These are phyloP conservation scores for Ramichloridium luteum DNA, from an alignment of 2,329 filamentous ascomycete genomes.

Conservation along the genomic window DNA sequence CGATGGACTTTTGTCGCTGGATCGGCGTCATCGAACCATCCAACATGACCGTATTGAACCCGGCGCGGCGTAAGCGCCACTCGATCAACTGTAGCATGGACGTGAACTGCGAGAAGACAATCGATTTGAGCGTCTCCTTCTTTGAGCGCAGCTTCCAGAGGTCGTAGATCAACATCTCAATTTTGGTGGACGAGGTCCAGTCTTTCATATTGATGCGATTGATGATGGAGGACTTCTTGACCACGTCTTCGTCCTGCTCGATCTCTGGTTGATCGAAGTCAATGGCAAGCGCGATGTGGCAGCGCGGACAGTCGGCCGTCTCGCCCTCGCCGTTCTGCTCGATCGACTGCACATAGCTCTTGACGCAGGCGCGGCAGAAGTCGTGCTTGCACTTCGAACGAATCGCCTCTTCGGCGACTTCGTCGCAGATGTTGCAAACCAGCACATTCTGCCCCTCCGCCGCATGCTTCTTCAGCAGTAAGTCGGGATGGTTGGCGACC, in stretches of 20 bases:
- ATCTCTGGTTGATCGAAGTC: conserved; percentile 93
- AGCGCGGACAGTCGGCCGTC: conserved; percentile 73
- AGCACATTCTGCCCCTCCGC: conserved; percentile 81
- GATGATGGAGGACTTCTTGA: conserved; percentile 96
- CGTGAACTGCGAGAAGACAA: conserved; percentile 95
- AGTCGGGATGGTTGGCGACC: conserved; percentile 88
- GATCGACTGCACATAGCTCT: conserved; percentile 67
- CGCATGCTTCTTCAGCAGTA: conserved; percentile 78
- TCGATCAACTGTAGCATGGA: conserved; percentile 95
- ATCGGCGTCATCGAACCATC: conserved; percentile 95
- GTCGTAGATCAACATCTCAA: conserved; percentile 90
- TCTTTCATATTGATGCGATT: conserved; percentile 98
- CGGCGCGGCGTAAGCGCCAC: conserved; percentile 90
- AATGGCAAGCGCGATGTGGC: conserved; percentile 79
- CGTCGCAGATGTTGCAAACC: conserved; percentile 90
- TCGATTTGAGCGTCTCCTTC: conserved; percentile 89
- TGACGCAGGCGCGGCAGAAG: conserved; percentile 72
- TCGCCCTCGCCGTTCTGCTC: conserved; percentile 44
- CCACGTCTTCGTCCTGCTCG: conserved; percentile 71
- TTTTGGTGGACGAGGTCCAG: conserved; percentile 97
- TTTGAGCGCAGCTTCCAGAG: conserved; percentile 83
- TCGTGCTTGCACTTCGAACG: conserved; percentile 87
- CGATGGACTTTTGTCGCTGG: conserved; percentile 84
- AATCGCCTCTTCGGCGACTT: conserved; percentile 88
- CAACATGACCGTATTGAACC: conserved; percentile 95